phyloP scores from a whole-genome alignment of 768 basidiomycete species.

The Podaxis sp. region DNA sequence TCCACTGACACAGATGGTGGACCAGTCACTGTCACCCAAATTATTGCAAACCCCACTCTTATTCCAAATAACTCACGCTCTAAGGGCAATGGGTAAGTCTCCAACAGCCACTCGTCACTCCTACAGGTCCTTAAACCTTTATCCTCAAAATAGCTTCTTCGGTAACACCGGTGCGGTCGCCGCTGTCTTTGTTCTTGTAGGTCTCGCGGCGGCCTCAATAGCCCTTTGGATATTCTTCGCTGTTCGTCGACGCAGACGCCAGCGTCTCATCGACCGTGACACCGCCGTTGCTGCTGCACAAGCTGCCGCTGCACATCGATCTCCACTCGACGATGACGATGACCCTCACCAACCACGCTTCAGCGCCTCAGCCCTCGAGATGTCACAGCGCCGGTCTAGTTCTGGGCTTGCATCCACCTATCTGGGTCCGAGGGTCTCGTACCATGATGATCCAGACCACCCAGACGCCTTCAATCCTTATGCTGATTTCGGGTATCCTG shows the following conservation, averaged over 20 bases:
- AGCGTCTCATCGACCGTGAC: slow-evolving; percentile 63
- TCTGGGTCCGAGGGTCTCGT: slow-evolving; percentile 2
- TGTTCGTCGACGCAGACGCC: slow-evolving; percentile 62
- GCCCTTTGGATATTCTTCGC: slow-evolving; percentile 71
- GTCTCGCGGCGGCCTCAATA: slow-evolving; percentile 71
- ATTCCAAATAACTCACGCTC: slow-evolving; percentile 52
- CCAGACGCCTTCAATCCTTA: slow-evolving; percentile 48
- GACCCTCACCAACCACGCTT: slow-evolving; percentile 23
- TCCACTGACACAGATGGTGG: slow-evolving; percentile 54
- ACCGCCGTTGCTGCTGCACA: slow-evolving; percentile 69
- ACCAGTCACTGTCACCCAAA: slow-evolving; percentile 57
- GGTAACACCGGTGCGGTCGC: slow-evolving; percentile 86
- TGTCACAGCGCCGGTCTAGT: slow-evolving; percentile 41
- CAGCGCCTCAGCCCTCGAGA: slow-evolving; percentile 16
- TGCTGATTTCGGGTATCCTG: slow-evolving; percentile 42
- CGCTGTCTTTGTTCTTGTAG: slow-evolving; percentile 89
- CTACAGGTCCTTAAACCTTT: slow-evolving; percentile 7
- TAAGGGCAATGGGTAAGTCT: slow-evolving; percentile 50
- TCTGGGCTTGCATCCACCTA: slow-evolving; percentile 27
- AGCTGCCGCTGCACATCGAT: slow-evolving; percentile 65
- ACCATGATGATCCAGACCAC: slow-evolving; percentile 17
- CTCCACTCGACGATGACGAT: slow-evolving; percentile 68
- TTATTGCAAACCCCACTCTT: slow-evolving; percentile 70
- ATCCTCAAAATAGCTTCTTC: slow-evolving; percentile 65
- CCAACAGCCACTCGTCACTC: not conserved